These are phyloP conservation scores for Esteya vermicola DNA, from an alignment of 2,329 filamentous ascomycete genomes.

Conservation along the genomic window DNA sequence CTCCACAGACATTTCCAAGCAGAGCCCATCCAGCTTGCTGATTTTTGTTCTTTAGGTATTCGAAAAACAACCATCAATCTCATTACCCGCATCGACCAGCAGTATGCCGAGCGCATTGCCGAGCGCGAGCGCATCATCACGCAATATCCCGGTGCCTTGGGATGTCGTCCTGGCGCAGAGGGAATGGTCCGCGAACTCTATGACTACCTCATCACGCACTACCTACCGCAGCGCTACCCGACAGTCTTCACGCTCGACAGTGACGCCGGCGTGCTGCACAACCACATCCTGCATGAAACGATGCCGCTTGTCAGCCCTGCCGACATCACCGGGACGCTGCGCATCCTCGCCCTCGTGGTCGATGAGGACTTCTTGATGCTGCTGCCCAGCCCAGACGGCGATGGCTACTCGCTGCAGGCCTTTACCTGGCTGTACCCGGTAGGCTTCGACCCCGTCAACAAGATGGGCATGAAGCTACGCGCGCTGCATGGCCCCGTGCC, in stretches of 20 bases:
- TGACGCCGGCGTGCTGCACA: background rate
- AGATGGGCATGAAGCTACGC: slow-evolving; percentile 7
- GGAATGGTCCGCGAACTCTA: slow-evolving; percentile 8
- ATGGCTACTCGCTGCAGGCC: slow-evolving; percentile 5
- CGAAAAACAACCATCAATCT: slow-evolving; percentile 7
- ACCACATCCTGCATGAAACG: slow-evolving; percentile 2
- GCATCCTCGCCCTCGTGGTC: slow-evolving; percentile 5
- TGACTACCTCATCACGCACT: slow-evolving; percentile 5
- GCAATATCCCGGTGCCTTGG: slow-evolving; percentile 5
- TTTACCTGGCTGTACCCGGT: slow-evolving; percentile 9
- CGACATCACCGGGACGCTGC: slow-evolving; percentile 2
- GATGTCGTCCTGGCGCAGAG: slow-evolving; percentile 4
- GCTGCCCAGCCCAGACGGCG: slow-evolving; percentile 5
- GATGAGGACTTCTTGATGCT: slow-evolving; percentile 10
- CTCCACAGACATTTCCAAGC: too few relatives aligned
- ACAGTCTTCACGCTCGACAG: slow-evolving; percentile 1
- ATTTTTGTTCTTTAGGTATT: background rate
- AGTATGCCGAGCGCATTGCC: slow-evolving; percentile 6
- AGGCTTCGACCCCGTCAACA: slow-evolving; percentile 8
- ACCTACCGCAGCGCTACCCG: slow-evolving; percentile 7
- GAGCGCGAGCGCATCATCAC: slow-evolving; percentile 6
- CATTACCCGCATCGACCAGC: slow-evolving; percentile 7
- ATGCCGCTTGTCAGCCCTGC: background rate
- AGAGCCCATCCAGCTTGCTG: too few relatives aligned
- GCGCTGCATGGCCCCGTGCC: slow-evolving; percentile 7